A percentile compares a stretch with the other conserved stretches of the same genome.
These are phyloP conservation scores for Aspergillus sclerotioniger DNA, from an alignment of 495 filamentous ascomycete species.

Conservation along the genomic window DNA sequence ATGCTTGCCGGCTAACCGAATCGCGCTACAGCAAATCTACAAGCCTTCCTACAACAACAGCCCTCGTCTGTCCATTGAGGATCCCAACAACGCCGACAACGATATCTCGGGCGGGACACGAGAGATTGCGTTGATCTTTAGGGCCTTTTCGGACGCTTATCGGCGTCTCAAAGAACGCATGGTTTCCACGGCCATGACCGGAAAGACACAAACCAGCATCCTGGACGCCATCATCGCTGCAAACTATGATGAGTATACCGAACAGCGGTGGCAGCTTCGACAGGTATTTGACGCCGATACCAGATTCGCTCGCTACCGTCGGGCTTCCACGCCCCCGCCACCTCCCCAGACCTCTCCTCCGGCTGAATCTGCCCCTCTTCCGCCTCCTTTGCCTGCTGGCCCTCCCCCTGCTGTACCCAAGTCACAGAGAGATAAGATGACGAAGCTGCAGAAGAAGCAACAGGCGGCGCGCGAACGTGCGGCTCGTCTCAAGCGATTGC, in stretches of 20 bases:
- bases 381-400: slow-evolving; percentile 20
- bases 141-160: slow-evolving; percentile 63
- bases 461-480: slow-evolving; percentile 29
- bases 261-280: slow-evolving; percentile 57
- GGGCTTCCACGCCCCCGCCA: slow-evolving; percentile 31
- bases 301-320: slow-evolving; percentile 37
- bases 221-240: slow-evolving; percentile 65
- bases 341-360: slow-evolving; percentile 25
- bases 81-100: slow-evolving; percentile 80
- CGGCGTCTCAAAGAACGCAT: slow-evolving; percentile 56
- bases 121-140: slow-evolving; percentile 60
- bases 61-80: slow-evolving; percentile 70
- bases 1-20: not conserved
- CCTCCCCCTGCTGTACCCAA: slow-evolving; percentile 11
- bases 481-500: slow-evolving; percentile 26
- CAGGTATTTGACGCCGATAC: slow-evolving; percentile 41
- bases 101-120: slow-evolving; percentile 82
- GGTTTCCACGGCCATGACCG: slow-evolving; percentile 31
- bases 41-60: slow-evolving; percentile 35
- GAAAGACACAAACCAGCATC: slow-evolving; percentile 50
- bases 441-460: slow-evolving; percentile 24
- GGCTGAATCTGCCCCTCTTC: slow-evolving; percentile 24
- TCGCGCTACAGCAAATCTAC: slow-evolving; percentile 20
- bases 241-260: slow-evolving; percentile 65
- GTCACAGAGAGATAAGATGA: slow-evolving; percentile 26